phyloP scores from a whole-genome alignment of 257 asterid genomes.

The Asclepias syriaca region DNA sequence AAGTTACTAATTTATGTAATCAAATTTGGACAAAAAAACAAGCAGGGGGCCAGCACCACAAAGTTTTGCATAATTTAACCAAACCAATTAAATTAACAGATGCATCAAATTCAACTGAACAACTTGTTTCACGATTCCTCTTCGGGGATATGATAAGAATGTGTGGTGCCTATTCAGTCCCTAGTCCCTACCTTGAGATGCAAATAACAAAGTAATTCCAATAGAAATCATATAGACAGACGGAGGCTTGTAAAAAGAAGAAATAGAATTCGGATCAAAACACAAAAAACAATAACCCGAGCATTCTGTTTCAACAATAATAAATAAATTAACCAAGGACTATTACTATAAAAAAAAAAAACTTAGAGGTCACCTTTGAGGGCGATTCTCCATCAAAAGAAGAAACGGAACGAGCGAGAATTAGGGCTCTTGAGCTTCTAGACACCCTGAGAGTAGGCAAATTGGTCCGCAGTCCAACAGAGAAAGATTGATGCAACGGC shows the following conservation, averaged over 20 bases:
- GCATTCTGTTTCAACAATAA: not conserved
- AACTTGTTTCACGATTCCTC: not conserved
- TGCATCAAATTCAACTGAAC: not conserved
- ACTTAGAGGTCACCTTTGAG: slow-evolving; percentile 41
- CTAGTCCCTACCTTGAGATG: not conserved
- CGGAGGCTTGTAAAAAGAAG: not conserved
- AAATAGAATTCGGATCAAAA: not conserved
- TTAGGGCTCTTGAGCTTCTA: slow-evolving; percentile 24
- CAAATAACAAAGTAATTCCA: not conserved
- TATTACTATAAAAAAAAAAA: too few relatives aligned
- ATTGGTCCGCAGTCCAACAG: slow-evolving; percentile 13
- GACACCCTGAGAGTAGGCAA: slow-evolving; percentile 5
- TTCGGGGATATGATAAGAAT: not conserved
- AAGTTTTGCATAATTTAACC: not conserved
- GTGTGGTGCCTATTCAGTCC: not conserved
- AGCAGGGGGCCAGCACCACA: not conserved
- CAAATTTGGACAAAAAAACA: not conserved
- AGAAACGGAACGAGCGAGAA: slow-evolving; percentile 41
- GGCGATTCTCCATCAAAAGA: slow-evolving; percentile 34
- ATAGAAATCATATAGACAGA: not conserved
- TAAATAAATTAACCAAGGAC: not conserved
- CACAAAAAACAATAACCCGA: not conserved
- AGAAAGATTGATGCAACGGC: slow-evolving; percentile 20
- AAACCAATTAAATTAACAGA: not conserved
- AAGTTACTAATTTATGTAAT: not conserved